Conservation (phyloP, 345 rosid species). For the Schrenkiella parvula region DNA sequence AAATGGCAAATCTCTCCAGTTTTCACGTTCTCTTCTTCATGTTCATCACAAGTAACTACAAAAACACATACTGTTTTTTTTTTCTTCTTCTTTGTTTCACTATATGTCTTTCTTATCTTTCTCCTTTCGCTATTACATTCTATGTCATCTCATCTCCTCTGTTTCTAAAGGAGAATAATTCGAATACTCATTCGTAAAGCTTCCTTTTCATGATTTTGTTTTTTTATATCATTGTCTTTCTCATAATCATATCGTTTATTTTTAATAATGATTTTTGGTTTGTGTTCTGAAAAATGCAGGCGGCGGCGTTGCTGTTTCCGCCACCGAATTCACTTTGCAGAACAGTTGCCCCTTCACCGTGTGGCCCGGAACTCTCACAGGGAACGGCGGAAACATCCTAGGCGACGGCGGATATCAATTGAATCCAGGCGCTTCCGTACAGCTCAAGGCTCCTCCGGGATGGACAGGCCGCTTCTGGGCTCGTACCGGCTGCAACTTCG, state of each 20-base stretch:
- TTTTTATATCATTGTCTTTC: not conserved
- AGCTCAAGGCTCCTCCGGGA: conserved; percentile 51
- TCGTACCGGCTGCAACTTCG: conserved; percentile 76
- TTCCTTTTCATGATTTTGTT: not conserved
- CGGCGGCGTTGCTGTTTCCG: conserved; percentile 27
- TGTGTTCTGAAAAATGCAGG: not conserved
- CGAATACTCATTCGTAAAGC: not conserved
- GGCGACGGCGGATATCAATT: conserved; percentile 69
- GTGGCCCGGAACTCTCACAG: conserved; percentile 84
- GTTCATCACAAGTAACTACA: conserved; percentile 23
- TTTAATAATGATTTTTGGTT: not conserved
- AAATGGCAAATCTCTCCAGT: conserved; percentile 16
- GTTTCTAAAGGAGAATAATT: not conserved
- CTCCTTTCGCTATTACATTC: not conserved
- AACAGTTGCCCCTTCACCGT: conserved; percentile 60
- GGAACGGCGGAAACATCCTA: conserved; percentile 42
- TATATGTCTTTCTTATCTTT: not conserved
- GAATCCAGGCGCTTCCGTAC: conserved; percentile 44
- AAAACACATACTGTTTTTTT: not conserved
- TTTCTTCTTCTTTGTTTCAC: not conserved
- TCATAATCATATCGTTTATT: not conserved
- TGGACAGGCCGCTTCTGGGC: conserved; percentile 96
- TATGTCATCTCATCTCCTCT: not conserved
- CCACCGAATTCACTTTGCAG: conserved; percentile 56
- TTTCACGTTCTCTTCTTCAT: conserved; percentile 8